Evolutionary conservation across 1,284 basidiomycete species (phyloP).

Genomic region (Moniliophthora roreri): DNA sequence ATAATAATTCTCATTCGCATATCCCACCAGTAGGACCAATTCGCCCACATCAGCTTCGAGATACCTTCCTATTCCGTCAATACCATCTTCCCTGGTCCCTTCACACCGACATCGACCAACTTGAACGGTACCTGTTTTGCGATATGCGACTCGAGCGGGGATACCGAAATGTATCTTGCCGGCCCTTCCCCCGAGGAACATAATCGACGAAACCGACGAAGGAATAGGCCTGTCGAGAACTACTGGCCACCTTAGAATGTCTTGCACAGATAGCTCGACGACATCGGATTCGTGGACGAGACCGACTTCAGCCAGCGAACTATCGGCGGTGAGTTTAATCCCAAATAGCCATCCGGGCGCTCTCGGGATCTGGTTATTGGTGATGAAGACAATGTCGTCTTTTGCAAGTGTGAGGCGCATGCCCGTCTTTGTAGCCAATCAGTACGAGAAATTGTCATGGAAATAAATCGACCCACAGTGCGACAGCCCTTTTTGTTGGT

Average conservation of each 20-base stretch:
- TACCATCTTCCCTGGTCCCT: not conserved
- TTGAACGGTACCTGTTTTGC: not conserved
- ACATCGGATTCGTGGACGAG: not conserved
- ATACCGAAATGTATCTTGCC: slow-evolving; percentile 4
- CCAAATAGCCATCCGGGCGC: slow-evolving; percentile 2
- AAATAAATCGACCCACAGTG: not conserved
- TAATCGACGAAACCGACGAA: slow-evolving; percentile 1
- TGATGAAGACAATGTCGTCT: slow-evolving; percentile 1
- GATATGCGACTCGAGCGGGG: not conserved
- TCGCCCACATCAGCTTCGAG: not conserved
- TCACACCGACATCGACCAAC: not conserved
- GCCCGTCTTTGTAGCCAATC: not conserved
- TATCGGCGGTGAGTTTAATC: slow-evolving; percentile 1
- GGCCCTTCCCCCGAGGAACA: slow-evolving; percentile 3
- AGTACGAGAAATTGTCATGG: not conserved
- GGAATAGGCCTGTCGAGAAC: slow-evolving; percentile 2
- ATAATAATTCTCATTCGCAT: slow-evolving; percentile 3
- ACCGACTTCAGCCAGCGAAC: slow-evolving; percentile 2
- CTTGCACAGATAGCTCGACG: not conserved
- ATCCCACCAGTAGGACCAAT: not conserved
- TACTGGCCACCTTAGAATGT: not conserved
- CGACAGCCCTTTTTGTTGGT: not conserved
- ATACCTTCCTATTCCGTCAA: not conserved
- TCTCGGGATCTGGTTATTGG: not conserved
- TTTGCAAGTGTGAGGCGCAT: slow-evolving; percentile 1